These are phyloP conservation scores for Colletotrichum lini DNA, from an alignment of 2,329 filamentous ascomycete genomes.

Conservation along the genomic window DNA sequence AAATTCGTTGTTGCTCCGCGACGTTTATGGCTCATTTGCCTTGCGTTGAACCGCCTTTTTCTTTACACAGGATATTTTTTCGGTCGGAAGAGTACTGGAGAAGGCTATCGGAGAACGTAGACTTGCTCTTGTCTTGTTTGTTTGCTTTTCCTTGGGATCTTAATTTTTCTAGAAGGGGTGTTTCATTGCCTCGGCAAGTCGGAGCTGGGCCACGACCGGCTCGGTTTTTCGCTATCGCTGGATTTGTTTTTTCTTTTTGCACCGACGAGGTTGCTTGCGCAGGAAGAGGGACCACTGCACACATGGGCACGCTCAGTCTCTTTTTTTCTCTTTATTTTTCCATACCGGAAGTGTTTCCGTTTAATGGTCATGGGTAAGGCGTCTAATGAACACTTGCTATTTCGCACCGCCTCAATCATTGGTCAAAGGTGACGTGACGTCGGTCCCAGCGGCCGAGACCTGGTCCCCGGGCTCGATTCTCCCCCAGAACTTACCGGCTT, in stretches of 20 bases:
- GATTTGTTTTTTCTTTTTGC: not conserved
- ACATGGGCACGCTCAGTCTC: conserved; percentile 8
- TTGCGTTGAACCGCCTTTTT: not conserved
- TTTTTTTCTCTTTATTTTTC: not conserved
- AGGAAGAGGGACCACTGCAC: not conserved
- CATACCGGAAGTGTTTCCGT: not conserved
- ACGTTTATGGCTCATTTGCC: not conserved
- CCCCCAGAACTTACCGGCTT: not conserved
- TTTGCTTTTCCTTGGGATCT: not conserved
- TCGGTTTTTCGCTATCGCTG: not conserved
- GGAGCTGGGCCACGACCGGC: not conserved
- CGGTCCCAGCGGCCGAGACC: no score
- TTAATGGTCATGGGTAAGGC: conserved; percentile 13
- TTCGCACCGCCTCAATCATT: not conserved
- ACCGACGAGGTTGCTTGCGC: not conserved
- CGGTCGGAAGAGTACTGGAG: not conserved
- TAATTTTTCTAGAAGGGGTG: not conserved
- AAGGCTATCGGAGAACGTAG: not conserved
- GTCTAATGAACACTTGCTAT: conserved; percentile 5
- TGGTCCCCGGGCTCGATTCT: no score
- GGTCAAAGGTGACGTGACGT: no score
- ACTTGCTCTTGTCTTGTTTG: not conserved
- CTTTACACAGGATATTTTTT: not conserved
- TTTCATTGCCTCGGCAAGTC: not conserved
- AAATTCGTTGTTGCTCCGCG: not conserved